Evolutionary conservation across 2,329 filamentous ascomycete species (phyloP).

Genomic region (Helotiales sp.): DNA sequence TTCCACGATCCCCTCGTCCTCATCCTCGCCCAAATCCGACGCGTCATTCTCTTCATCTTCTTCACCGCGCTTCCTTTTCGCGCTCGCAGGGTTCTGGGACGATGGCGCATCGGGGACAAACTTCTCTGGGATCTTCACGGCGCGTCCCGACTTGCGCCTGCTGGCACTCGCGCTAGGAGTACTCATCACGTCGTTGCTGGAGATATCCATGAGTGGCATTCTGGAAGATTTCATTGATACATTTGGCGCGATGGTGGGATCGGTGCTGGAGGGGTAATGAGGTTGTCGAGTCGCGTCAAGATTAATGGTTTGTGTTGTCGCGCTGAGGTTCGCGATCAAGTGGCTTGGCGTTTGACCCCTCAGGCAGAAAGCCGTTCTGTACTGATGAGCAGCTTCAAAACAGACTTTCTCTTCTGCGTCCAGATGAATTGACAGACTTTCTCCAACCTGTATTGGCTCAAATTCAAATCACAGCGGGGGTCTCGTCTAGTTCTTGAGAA

Average conservation of each 20-base stretch:
- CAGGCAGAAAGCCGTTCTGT: neutral
- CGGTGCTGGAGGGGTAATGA: slow-evolving; percentile 1
- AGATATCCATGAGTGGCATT: slow-evolving; percentile 50
- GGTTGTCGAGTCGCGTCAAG: slow-evolving; percentile 17
- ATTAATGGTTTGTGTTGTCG: slow-evolving; percentile 14
- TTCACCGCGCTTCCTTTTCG: slow-evolving; percentile 57
- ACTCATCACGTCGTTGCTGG: slow-evolving; percentile 54
- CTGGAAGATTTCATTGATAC: slow-evolving; percentile 42
- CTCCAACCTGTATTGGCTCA: neutral
- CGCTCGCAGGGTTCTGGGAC: slow-evolving; percentile 39
- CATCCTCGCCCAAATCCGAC: slow-evolving; percentile 49
- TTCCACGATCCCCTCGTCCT: slow-evolving; percentile 47
- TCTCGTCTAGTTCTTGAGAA: too few relatives aligned
- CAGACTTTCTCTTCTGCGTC: neutral
- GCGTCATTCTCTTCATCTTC: slow-evolving; percentile 48
- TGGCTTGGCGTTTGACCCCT: slow-evolving; percentile 6
- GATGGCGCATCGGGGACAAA: slow-evolving; percentile 51
- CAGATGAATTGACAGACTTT: neutral
- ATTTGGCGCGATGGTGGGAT: slow-evolving; percentile 23
- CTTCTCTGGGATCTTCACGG: slow-evolving; percentile 59
- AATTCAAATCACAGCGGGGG: neutral
- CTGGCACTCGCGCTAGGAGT: slow-evolving; percentile 49
- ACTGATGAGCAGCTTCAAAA: neutral
- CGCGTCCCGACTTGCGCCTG: slow-evolving; percentile 69
- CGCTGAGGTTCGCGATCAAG: slow-evolving; percentile 16